Evolutionary conservation across 805 yeast genomes (phyloP).

Genomic region (Suhomyces vadensis): DNA sequence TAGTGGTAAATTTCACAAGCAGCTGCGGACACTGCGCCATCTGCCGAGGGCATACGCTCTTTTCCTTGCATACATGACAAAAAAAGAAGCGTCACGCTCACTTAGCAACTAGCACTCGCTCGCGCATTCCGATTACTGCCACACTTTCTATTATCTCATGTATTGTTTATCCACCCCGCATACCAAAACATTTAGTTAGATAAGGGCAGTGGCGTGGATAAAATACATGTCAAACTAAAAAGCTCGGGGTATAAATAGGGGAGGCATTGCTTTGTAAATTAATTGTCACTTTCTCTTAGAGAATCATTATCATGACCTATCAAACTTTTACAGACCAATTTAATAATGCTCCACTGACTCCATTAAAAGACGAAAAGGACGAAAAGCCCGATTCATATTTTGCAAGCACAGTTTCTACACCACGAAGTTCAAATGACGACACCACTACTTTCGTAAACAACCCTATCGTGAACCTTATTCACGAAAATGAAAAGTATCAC

Average conservation of each 20-base stretch:
- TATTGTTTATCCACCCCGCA: not conserved
- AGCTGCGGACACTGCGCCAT: not conserved
- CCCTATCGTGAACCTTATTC: constrained; percentile 16
- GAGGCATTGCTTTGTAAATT: not conserved
- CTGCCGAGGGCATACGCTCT: not conserved
- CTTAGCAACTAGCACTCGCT: not conserved
- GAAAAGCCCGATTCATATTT: constrained; percentile 10
- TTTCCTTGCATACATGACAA: not conserved
- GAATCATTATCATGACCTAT: constrained; percentile 12
- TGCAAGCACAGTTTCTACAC: constrained; percentile 2
- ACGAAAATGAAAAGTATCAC: constrained; percentile 24
- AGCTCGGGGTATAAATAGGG: not conserved
- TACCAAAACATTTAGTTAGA: not conserved
- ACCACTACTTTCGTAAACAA: constrained; percentile 8
- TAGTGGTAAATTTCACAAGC: not conserved
- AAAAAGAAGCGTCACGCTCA: not conserved
- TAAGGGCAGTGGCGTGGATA: not conserved
- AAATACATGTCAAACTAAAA: not conserved
- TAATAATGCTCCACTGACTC: constrained; percentile 16
- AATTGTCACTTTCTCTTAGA: not conserved
- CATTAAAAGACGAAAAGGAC: constrained; percentile 10
- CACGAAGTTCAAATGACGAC: constrained; percentile 9
- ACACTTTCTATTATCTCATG: no score
- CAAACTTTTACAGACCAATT: constrained; percentile 16
- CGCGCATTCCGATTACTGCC: not conserved